These are phyloP conservation scores for Cucurbita moschata DNA, from an alignment of 306 rosid genomes.

Conservation along the genomic window DNA sequence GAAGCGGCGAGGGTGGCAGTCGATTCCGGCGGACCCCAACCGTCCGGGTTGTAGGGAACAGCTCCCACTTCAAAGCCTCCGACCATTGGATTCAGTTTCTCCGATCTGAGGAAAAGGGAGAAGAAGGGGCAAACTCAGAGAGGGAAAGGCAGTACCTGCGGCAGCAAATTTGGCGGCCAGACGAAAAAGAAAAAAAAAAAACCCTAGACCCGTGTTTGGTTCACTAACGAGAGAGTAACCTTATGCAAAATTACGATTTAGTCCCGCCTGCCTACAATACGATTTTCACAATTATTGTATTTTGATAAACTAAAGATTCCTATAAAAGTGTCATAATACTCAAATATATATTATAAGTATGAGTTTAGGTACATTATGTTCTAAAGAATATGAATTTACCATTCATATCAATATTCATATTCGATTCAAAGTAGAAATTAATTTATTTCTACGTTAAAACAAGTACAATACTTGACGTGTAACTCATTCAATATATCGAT, in stretches of 20 bases:
- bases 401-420: too few relatives aligned
- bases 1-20: conserved; percentile 13
- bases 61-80: conserved; percentile 53
- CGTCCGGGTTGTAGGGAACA: conserved; percentile 68
- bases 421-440: too few relatives aligned
- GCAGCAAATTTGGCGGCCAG: neutral
- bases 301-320: too few relatives aligned
- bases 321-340: too few relatives aligned
- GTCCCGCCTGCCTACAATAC: neutral
- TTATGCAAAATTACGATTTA: neutral
- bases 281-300: neutral
- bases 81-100: neutral
- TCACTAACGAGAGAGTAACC: neutral
- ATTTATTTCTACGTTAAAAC: too few relatives aligned
- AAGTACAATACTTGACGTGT: too few relatives aligned
- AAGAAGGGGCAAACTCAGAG: neutral
- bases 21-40: conserved; percentile 82
- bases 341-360: too few relatives aligned
- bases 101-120: neutral
- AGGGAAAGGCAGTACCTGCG: neutral
- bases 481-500: too few relatives aligned
- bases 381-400: too few relatives aligned
- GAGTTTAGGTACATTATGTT: too few relatives aligned
- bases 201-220: neutral
- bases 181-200: neutral